These are phyloP conservation scores for Picea mariana DNA, from an alignment of 83 land plant genomes.

Conservation along the genomic window DNA sequence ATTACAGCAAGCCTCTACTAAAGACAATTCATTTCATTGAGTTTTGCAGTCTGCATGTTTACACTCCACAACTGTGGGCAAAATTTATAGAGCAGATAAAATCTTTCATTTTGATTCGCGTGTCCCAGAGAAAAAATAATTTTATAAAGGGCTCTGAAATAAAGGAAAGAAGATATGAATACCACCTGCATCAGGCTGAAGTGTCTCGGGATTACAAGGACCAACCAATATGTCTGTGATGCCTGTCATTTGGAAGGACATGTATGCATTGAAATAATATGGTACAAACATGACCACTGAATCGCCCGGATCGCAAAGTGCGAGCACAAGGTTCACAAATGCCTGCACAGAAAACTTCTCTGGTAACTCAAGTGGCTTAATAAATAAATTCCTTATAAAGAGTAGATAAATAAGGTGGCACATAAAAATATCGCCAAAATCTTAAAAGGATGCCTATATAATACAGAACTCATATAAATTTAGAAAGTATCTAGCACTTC, in stretches of 20 bases:
- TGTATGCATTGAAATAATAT: conserved; percentile 97
- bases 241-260: conserved; percentile 99
- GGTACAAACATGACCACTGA: conserved; percentile 98
- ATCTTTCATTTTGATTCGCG: not conserved
- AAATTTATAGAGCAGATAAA: not conserved
- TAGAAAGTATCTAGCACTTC: not conserved
- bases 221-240: conserved; percentile 84
- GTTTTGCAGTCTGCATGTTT: not conserved
- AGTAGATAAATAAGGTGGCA: not conserved
- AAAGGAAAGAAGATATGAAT: not conserved
- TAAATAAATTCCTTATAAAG: not conserved
- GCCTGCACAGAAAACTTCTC: conserved; percentile 52
- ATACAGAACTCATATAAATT: not conserved
- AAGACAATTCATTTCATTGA: not conserved
- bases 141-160: not conserved
- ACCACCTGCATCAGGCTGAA: conserved; percentile 90
- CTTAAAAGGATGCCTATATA: not conserved
- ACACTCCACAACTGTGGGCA: not conserved
- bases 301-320: conserved; percentile 95
- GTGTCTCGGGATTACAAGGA: conserved; percentile 75
- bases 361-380: not conserved
- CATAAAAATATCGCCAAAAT: not conserved
- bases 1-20: not conserved
- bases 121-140: not conserved
- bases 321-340: conserved; percentile 87